Conservation (phyloP, 1,139 yeast species). For the Magnusiomyces sp. region DNA sequence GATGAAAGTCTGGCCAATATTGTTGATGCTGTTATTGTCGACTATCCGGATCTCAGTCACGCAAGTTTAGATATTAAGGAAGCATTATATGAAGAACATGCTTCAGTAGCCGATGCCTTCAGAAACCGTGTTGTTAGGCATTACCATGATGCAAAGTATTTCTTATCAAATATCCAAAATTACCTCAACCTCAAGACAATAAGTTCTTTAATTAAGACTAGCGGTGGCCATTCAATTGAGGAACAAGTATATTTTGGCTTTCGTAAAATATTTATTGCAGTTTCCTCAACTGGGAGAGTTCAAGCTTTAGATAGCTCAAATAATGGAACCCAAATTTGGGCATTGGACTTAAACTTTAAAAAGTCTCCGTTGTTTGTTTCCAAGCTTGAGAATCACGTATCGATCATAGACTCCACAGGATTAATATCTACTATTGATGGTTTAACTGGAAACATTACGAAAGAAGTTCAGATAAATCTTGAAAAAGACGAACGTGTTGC, state of each 20-base stretch:
- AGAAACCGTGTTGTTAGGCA: constrained; percentile 38
- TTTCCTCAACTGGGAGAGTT: constrained; percentile 37
- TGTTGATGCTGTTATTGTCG: constrained; percentile 35
- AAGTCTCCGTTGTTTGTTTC: constrained; percentile 1
- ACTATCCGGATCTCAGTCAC: constrained; percentile 29
- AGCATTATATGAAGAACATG: constrained; percentile 34
- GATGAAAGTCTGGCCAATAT: constrained; percentile 42
- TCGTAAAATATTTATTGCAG: constrained; percentile 39
- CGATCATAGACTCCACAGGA: constrained; percentile 20
- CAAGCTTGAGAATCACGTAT: constrained; percentile 11
- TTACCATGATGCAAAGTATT: constrained; percentile 18
- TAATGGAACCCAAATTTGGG: constrained; percentile 39
- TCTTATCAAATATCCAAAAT: constrained; percentile 3
- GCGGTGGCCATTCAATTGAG: neutral
- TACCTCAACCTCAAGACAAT: neutral
- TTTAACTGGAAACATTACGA: constrained; percentile 16
- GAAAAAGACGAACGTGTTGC: constrained; percentile 7
- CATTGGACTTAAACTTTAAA: constrained; percentile 13
- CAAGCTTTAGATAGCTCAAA: constrained; percentile 38
- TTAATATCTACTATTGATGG: constrained; percentile 19
- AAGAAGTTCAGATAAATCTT: constrained; percentile 1
- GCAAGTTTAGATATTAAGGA: constrained; percentile 34
- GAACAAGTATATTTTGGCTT: constrained; percentile 37
- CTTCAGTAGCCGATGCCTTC: constrained; percentile 37
- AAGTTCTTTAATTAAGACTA: neutral